Base-by-base conservation (phyloP, 2,329 filamentous ascomycete genomes). In the Cordyceps militaris region DNA sequence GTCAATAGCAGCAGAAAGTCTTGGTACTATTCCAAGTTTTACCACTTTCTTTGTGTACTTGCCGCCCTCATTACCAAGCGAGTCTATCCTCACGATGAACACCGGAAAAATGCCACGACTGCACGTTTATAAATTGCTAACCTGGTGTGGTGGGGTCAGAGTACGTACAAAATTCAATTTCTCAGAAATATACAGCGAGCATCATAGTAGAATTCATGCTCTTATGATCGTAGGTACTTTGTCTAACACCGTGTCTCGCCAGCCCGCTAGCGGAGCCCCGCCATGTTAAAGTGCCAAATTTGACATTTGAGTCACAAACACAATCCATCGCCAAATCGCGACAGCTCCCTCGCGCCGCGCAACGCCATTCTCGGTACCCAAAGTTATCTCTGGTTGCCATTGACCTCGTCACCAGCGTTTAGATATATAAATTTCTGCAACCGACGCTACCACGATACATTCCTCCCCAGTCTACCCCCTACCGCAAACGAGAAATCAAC, bases 301-400 rank as follows among this genome's bases (percentile, higher is more conserved):
- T 56, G 53, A 52, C n/a, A 47, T 52, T 58, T 52, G 56, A 58
- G 56, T 58, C 38, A 49, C 32, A 6, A 38, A 16, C 14, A 38
- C 34, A 38, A 38, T 14, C 7, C 34, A 38, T 38, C n/a, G n/a
- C 43, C 34, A 50, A 34, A 21, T 16, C 46, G 16, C 36, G 21
- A 34, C 24, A 44, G 30, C 16, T 38, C 19, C 38, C 11, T 32
- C 30, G 23, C 38, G 1, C 11, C 13, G 8, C 30, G 38, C 43
- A 23, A 46, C 42, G 34, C 7, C 42, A 9, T 21, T 16, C 16
- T 46, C 24, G 6, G 28, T 32, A 24, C 42, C 14, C 16, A 16
- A 28, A 26, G 5, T 8, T 6, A 8, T 14, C 16, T 23, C 8
- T 32, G 16, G 14, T 21, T 36, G 28, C 42, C 38, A 38, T 47